Percentiles rank a stretch among this genome's conserved stretches.
phyloP scores from a whole-genome alignment of 176 grass and related monocot species.

The Bromus sterilis region DNA sequence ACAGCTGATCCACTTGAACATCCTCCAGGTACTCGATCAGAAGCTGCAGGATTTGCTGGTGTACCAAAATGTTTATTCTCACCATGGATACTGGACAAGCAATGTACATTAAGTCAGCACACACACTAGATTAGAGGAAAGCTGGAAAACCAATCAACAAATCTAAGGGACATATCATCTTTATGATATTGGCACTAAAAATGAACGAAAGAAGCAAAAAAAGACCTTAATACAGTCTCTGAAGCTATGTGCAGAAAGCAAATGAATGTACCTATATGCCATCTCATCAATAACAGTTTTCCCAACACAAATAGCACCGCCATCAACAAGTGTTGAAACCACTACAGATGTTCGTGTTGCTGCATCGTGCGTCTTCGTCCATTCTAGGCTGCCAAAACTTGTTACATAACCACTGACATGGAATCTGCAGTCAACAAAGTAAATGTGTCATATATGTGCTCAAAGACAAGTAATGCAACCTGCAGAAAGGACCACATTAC shows the following conservation, averaged over 20 bases:
- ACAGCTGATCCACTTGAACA: conserved; percentile 96
- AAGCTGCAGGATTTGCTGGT: conserved; percentile 66
- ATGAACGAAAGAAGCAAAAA: not conserved
- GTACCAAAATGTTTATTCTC: conserved; percentile 86
- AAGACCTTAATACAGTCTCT: not conserved
- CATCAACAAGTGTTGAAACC: conserved; percentile 69
- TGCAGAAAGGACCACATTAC: not conserved
- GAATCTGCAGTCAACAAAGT: conserved; percentile 54
- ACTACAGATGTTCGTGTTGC: conserved; percentile 54
- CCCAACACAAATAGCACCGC: conserved; percentile 79
- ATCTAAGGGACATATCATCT: not conserved
- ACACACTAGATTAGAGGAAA: not conserved
- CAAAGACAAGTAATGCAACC: conserved; percentile 5
- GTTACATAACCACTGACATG: conserved; percentile 59
- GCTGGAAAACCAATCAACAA: not conserved
- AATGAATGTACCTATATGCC: conserved; percentile 65
- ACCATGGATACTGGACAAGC: conserved; percentile 64
- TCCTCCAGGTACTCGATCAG: conserved; percentile 69
- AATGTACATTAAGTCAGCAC: conserved; percentile 11
- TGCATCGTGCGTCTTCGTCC: conserved; percentile 56
- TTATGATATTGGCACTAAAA: not conserved
- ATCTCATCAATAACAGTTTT: conserved; percentile 96
- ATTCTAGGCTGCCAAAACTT: conserved; percentile 79
- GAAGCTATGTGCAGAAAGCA: not conserved
- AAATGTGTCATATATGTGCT: not conserved